Evolutionary conservation across 768 basidiomycete genomes (phyloP).

Genomic region (Leccinum longicurvipes): DNA sequence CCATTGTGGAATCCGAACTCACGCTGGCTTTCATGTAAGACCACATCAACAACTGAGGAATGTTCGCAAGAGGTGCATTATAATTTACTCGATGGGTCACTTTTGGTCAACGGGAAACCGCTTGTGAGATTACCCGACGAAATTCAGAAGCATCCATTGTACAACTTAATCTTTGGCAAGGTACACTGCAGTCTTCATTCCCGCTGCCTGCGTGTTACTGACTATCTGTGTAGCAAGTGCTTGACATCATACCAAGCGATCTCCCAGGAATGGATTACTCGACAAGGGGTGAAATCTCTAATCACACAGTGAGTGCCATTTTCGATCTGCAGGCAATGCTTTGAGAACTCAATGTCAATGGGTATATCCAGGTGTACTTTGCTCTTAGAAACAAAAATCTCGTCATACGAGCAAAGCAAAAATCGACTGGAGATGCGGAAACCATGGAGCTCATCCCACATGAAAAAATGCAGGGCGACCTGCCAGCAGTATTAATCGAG

Average conservation of each 20-base stretch:
- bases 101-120: constrained; percentile 28
- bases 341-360: background rate
- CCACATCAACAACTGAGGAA: constrained; percentile 3
- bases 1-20: constrained; percentile 9
- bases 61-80: constrained; percentile 21
- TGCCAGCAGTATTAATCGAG: constrained; percentile 17
- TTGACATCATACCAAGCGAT: constrained; percentile 24
- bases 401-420: constrained; percentile 15
- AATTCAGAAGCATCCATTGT: constrained; percentile 19
- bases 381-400: constrained; percentile 14
- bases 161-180: constrained; percentile 19
- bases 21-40: constrained; percentile 23
- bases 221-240: constrained; percentile 15
- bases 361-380: constrained; percentile 22
- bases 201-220: background rate
- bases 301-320: constrained; percentile 16
- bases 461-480: constrained; percentile 14
- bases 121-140: constrained; percentile 21
- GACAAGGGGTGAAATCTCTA: constrained; percentile 13
- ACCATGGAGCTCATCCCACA: constrained; percentile 23
- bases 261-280: constrained; percentile 26
- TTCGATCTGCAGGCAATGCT: background rate
- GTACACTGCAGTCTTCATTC: constrained; percentile 2
- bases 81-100: constrained; percentile 24
- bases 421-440: background rate